Conservation (phyloP, 1,284 basidiomycete genomes). For the Fomitiporia mediterranea region DNA sequence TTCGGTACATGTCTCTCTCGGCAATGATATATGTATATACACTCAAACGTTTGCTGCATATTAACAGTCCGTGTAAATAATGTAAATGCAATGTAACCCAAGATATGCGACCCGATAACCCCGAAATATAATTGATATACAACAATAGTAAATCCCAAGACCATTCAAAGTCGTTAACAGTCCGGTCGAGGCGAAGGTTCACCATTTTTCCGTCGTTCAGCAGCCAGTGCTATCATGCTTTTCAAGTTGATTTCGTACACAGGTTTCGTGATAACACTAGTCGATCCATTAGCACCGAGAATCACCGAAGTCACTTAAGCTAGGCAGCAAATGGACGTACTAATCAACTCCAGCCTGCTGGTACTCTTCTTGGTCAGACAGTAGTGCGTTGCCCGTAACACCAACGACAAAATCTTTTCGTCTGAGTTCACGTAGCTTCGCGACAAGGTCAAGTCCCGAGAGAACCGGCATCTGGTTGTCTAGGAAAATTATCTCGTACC, state of each 20-base stretch:
- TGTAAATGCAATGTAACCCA: neutral
- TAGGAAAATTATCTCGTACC: constrained; percentile 72
- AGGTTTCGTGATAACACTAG: constrained; percentile 62
- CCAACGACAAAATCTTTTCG: constrained; percentile 75
- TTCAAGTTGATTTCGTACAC: constrained; percentile 57
- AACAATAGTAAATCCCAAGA: no score
- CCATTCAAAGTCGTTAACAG: neutral
- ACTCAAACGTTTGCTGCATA: no score
- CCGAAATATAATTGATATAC: no score
- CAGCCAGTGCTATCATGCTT: constrained; percentile 48
- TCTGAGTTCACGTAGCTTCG: constrained; percentile 61
- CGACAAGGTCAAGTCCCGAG: constrained; percentile 71
- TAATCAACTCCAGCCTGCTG: constrained; percentile 40
- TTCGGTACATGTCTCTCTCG: no score
- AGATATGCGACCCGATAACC: constrained; percentile 8
- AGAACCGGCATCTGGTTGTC: constrained; percentile 88
- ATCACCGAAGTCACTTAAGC: no score
- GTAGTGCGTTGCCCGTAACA: constrained; percentile 42
- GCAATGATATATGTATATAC: neutral
- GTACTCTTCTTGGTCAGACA: constrained; percentile 24
- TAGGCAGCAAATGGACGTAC: constrained; percentile 39
- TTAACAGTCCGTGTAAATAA: no score
- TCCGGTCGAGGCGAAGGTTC: neutral
- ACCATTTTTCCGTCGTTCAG: constrained; percentile 39
- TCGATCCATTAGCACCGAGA: constrained; percentile 2